Evolutionary conservation across 345 rosid genomes (phyloP), one percentile per base, ranked within the genome.

Genomic region (Eucalyptus shirleyi): DNA sequence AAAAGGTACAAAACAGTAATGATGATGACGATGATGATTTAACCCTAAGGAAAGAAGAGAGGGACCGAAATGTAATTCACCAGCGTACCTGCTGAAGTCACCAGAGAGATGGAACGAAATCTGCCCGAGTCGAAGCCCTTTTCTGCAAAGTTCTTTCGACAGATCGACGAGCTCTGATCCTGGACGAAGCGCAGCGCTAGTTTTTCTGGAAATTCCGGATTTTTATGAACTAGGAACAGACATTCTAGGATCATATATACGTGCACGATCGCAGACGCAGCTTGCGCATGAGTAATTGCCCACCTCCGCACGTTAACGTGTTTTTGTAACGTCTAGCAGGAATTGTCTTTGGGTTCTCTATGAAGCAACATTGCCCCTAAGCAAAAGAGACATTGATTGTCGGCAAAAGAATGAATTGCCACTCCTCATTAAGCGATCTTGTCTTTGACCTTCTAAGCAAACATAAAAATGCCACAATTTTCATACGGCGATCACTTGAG

Each of bases 401-500:
- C 82, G 14, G 82, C 82, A 72, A 37, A 2, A 69, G 7, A 34
- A 72, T 6, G 45, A 3, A 60, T 6, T 60, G 24, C 47, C 0
- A 72, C 3, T 3, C 45, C 82, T 37, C 7, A 6, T 37, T 23
- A 72, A 37, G 47, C 5, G 4, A 72, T 37, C 26, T 10, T 19
- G 4, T 37, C 28, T 37, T 11, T 42, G 11, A 6, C 69, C 34
- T 62, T 13, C 32, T 28, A 62, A 30, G 37, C 34, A 62, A 62
- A 26, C 72, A 30, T 51, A 51, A 51, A 51, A 51, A 7, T 7
- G 0, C 0, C 23, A 51, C 9, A 51, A 17, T 51, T 51, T 51
- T 51, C 4, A 2, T 5, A 14, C 0, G 3, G 1, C 19, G 1
- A 2, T 18, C 1, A 50, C 2, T 50, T 50, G 4, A 51, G 23